These are phyloP conservation scores for Clarireedia paspali DNA, from an alignment of 2,329 filamentous ascomycete genomes.

Conservation along the genomic window DNA sequence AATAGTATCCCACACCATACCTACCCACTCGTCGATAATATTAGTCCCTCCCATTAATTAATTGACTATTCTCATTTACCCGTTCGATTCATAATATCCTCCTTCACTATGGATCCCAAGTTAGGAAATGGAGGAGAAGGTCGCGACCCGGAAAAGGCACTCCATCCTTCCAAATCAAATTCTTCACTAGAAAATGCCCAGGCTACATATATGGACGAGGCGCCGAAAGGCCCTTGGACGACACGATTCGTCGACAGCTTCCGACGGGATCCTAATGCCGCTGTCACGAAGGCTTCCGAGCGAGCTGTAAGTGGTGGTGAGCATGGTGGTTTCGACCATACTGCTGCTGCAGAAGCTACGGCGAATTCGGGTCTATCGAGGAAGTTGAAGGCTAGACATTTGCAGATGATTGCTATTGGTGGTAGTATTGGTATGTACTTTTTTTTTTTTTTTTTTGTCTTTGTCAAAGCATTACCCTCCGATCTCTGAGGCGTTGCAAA, in stretches of 20 bases:
- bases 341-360: constrained; percentile 52
- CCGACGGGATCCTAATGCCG: constrained; percentile 35
- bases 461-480: not conserved
- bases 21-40: no score
- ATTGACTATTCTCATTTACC: no score
- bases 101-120: no score
- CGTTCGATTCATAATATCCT: no score
- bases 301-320: not conserved
- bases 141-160: constrained; percentile 2
- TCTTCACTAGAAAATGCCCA: no score
- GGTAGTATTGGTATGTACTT: constrained; percentile 18
- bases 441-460: not conserved
- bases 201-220: not conserved
- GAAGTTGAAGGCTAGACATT: constrained; percentile 44
- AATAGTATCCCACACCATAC: no score
- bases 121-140: no score
- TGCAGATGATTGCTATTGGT: constrained; percentile 50
- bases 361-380: constrained; percentile 65
- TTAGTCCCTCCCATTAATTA: no score
- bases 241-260: constrained; percentile 25
- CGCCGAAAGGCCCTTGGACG: constrained; percentile 15
- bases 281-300: constrained; percentile 30
- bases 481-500: no score
- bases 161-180: not conserved
- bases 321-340: constrained; percentile 48